Conservation (phyloP, 371 early-diverging fungal species). For the Paramicrosporidium saccamoebae region DNA sequence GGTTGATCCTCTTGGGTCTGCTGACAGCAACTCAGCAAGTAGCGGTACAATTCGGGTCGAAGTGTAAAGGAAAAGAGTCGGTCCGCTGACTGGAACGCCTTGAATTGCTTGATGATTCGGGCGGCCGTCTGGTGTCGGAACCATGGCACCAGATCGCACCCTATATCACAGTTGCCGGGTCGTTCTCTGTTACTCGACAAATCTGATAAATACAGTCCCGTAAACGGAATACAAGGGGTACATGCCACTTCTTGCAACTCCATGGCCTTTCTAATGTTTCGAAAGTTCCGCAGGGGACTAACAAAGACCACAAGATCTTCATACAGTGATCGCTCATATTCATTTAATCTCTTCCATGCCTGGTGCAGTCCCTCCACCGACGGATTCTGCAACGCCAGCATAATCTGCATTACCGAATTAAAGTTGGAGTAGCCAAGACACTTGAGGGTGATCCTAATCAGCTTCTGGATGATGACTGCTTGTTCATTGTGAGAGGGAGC, state of each 20-base stretch:
- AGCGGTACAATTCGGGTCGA: too few species aligned
- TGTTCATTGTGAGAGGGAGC: conserved; percentile 13
- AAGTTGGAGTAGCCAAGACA: conserved; percentile 22
- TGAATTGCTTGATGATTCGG: too few species aligned
- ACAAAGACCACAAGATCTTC: conserved; percentile 17
- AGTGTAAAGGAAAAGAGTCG: too few species aligned
- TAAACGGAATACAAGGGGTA: conserved; percentile 18
- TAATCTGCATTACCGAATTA: conserved; percentile 17
- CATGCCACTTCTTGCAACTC: conserved; percentile 3
- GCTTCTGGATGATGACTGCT: conserved; percentile 23
- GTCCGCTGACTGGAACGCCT: too few species aligned
- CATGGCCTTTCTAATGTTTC: conserved; percentile 20
- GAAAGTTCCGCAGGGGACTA: conserved; percentile 20
- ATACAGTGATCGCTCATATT: conserved; percentile 11
- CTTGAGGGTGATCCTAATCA: conserved; percentile 31
- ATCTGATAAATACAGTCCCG: conserved; percentile 22
- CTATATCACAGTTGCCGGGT: conserved; percentile 4
- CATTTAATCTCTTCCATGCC: conserved; percentile 17
- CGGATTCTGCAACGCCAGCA: conserved; percentile 19
- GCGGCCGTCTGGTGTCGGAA: too few species aligned
- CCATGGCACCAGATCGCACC: background rate
- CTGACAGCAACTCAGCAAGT: too few species aligned
- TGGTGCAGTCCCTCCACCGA: conserved; percentile 15
- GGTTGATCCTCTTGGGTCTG: too few species aligned
- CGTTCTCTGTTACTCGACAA: conserved; percentile 21